phyloP scores from a whole-genome alignment of 768 basidiomycete species.

The Xanthoconium stramineum region DNA sequence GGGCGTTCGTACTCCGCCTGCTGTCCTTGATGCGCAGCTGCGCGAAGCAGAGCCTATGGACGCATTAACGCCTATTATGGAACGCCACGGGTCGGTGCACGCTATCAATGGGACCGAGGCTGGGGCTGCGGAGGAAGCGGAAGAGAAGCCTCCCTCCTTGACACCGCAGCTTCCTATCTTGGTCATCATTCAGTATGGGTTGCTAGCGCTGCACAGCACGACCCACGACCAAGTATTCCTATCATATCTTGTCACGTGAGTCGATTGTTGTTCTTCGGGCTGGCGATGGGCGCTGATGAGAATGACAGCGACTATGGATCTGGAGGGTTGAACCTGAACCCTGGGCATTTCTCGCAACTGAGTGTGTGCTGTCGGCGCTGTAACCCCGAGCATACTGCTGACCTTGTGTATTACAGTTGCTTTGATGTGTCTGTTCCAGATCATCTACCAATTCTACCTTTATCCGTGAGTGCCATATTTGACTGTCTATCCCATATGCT shows the following conservation, averaged over 20 bases:
- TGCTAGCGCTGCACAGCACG: conserved; percentile 84
- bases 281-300: background rate
- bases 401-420: conserved; percentile 53
- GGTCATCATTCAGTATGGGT: conserved; percentile 88
- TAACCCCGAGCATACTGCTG: conserved; percentile 2
- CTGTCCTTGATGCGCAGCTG: conserved; percentile 70
- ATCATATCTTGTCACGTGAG: conserved; percentile 70
- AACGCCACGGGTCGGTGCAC: conserved; percentile 39
- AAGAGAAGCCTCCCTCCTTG: conserved; percentile 61
- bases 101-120: conserved; percentile 16
- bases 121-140: conserved; percentile 37
- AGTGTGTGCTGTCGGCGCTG: conserved; percentile 44
- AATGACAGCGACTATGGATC: conserved; percentile 63
- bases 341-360: conserved; percentile 89
- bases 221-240: conserved; percentile 92
- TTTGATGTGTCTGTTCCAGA: conserved; percentile 91
- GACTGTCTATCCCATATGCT: background rate
- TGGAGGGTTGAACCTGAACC: conserved; percentile 89
- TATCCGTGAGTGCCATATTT: conserved; percentile 64
- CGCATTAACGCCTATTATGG: conserved; percentile 51
- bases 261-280: background rate
- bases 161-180: conserved; percentile 73
- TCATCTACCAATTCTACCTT: conserved; percentile 86
- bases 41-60: conserved; percentile 38
- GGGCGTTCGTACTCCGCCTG: conserved; percentile 76